Percentiles rank a stretch among this genome's conserved stretches.
phyloP scores from a whole-genome alignment of 2,329 filamentous ascomycete genomes.

The Sordariomycetes sp. region DNA sequence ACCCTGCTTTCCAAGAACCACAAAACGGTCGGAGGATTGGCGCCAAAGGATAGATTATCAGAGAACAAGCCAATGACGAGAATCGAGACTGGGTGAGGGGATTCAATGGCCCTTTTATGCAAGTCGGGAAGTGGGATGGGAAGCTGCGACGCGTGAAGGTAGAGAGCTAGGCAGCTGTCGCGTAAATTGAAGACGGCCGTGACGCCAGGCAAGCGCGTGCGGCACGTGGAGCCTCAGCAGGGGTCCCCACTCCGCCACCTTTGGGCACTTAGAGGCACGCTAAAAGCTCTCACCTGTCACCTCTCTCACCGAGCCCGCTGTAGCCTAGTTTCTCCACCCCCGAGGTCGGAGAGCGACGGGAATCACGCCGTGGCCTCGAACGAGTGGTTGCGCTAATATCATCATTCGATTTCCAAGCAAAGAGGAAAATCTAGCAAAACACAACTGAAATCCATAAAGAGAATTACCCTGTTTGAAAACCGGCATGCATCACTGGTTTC shows the following conservation, averaged over 20 bases:
- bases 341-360: too few species aligned
- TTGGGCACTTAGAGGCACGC: background rate
- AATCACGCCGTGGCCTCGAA: too few species aligned
- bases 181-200: background rate
- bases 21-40: too few species aligned
- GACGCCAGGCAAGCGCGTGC: background rate
- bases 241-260: background rate
- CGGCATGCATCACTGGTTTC: background rate
- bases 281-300: background rate
- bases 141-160: background rate
- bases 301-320: too few species aligned
- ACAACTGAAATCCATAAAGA: background rate
- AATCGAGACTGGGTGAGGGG: background rate
- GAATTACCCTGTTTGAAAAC: background rate
- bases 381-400: too few species aligned
- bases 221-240: background rate
- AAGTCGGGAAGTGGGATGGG: background rate
- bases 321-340: too few species aligned
- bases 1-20: too few species aligned
- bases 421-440: background rate
- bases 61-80: background rate
- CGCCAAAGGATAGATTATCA: background rate
- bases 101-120: background rate
- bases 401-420: too few species aligned
- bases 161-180: background rate